Evolutionary conservation across 345 rosid species (phyloP).

Genomic region (Hibiscus tridactylites): DNA sequence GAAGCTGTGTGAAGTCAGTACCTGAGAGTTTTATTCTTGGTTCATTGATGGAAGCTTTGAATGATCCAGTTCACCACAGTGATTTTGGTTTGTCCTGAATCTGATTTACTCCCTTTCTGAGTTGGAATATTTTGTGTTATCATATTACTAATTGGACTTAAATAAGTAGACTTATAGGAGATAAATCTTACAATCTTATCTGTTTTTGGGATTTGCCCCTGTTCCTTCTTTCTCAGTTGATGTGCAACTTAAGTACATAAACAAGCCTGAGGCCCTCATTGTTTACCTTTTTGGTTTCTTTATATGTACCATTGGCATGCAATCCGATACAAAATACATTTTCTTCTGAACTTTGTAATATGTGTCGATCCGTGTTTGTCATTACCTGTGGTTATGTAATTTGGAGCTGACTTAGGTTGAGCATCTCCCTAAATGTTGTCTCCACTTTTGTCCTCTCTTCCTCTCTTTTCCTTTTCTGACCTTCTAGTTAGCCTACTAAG

Average conservation of each 20-base stretch:
- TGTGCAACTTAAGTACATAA: background rate
- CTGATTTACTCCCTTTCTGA: background rate
- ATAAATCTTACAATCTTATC: background rate
- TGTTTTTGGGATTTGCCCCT: background rate
- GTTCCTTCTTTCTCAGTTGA: background rate
- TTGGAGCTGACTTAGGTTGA: slow-evolving; percentile 2
- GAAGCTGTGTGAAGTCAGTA: slow-evolving; percentile 48
- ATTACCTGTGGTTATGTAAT: background rate
- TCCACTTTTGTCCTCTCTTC: background rate
- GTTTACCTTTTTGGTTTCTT: background rate
- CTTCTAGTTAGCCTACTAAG: background rate
- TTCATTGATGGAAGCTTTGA: slow-evolving; percentile 71
- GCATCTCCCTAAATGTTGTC: background rate
- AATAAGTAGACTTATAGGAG: background rate
- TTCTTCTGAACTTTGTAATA: background rate
- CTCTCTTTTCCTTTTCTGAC: background rate
- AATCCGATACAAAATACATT: background rate
- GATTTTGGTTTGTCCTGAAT: slow-evolving; percentile 68
- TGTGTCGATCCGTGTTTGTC: background rate
- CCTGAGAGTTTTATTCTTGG: slow-evolving; percentile 73
- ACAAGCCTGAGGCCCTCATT: background rate
- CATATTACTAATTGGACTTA: background rate
- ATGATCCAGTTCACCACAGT: slow-evolving; percentile 81
- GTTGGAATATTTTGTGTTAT: slow-evolving; percentile 10
- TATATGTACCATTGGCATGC: background rate